Base-by-base conservation (phyloP, 2,329 filamentous ascomycete genomes). In the Fusarium sp. region DNA sequence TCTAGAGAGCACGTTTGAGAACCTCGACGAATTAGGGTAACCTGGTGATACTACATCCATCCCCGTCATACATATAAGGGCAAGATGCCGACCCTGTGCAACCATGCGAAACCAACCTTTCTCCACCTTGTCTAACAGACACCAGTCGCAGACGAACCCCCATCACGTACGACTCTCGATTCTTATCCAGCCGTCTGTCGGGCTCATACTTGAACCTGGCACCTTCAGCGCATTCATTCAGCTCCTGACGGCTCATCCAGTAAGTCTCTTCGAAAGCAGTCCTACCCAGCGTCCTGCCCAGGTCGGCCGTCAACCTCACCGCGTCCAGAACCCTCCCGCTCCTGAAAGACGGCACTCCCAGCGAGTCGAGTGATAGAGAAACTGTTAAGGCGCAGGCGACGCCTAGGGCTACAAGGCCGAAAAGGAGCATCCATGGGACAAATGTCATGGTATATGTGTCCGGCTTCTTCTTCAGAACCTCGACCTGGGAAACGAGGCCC, bases 351-450 rank as follows among this genome's bases (percentile, higher is more conserved):
- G 64, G 30, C n/a, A 74, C 45, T 2, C 57, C 66, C 18, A 59
- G 52, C 2, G 72, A 75, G 41, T 75, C 72, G 16, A 75, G 54
- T 2, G 72, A 32, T 7, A 75, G 57, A 1, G 43, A 61, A 20
- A 63, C 37, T 7, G 64, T 48, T 27, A 72, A 25, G 13, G n/a
- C 45, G 45, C 72, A 75, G 63, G 72, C 72, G 2, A 35, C 9
- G 5, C 68, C 64, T 6, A 75, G 41, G 2, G 72, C 43, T 7
- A 60, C 27, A 23, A 74, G 72, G 23, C 72, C 68, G 8, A 52
- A 41, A 25, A 74, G 48, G 4, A 74, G 64, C 11, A 74, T 72
- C 71, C 68, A 74, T 10, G 71, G 72, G 32, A 70, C 60, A n/a
- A 69, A 75, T 2, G 72, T 75, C 61, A 75, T 75, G 27, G 68